phyloP scores from a whole-genome alignment of 805 yeast genomes.

The Wickerhamiella vanderwaltii region DNA sequence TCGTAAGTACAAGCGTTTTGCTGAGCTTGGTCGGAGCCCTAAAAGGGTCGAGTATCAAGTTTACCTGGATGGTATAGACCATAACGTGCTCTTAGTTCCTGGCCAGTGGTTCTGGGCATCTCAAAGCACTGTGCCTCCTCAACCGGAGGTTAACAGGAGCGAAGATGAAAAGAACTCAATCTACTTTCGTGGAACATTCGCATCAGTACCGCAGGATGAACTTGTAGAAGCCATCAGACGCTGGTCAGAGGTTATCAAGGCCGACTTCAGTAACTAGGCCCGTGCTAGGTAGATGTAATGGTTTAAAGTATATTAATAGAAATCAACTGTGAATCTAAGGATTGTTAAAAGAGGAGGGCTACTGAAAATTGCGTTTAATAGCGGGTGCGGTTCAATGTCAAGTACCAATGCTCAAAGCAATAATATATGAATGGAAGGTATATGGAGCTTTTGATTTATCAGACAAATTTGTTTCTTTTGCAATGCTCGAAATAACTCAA shows the following conservation, averaged over 20 bases:
- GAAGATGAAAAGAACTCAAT: conserved; percentile 25
- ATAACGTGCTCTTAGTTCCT: conserved; percentile 30
- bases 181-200: conserved; percentile 35
- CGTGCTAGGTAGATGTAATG: too few species aligned
- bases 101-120: conserved; percentile 32
- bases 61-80: conserved; percentile 26
- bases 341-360: too few species aligned
- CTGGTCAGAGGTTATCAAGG: conserved; percentile 23
- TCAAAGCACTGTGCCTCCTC: conserved; percentile 13
- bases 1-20: conserved; percentile 37
- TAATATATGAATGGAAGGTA: too few species aligned
- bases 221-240: conserved; percentile 27
- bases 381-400: too few species aligned
- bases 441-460: too few species aligned
- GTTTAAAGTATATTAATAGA: too few species aligned
- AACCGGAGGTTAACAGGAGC: conserved; percentile 22
- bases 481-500: too few species aligned
- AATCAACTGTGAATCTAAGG: too few species aligned
- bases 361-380: too few species aligned
- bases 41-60: conserved; percentile 26
- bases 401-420: too few species aligned
- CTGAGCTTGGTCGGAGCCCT: conserved; percentile 21
- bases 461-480: too few species aligned
- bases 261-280: not conserved
- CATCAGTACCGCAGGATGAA: conserved; percentile 29